Percentiles rank a stretch among this genome's conserved stretches.
These are phyloP conservation scores for Phaseolus coccineus DNA, from an alignment of 331 rosid genomes.

Conservation along the genomic window DNA sequence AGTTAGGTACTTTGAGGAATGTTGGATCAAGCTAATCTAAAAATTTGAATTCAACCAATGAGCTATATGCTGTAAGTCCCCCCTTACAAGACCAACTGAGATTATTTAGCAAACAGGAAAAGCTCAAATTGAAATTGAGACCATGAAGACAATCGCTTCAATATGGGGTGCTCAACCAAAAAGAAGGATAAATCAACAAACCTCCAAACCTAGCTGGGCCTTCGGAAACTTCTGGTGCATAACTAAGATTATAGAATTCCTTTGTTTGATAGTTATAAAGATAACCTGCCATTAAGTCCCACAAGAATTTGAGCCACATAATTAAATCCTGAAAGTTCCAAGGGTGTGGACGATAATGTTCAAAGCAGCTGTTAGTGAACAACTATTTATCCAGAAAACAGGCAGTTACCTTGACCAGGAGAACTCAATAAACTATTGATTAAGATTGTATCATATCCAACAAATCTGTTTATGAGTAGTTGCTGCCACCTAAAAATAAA, in stretches of 20 bases:
- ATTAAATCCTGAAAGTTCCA: constrained; percentile 30
- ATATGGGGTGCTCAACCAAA: constrained; percentile 39
- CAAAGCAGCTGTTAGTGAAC: not conserved
- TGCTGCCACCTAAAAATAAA: constrained; percentile 91
- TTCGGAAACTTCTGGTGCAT: constrained; percentile 75
- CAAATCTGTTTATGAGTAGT: constrained; percentile 93
- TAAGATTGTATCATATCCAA: constrained; percentile 97
- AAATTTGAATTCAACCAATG: constrained; percentile 18
- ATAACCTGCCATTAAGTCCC: constrained; percentile 71
- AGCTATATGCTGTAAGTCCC: not conserved
- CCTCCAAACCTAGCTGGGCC: constrained; percentile 99
- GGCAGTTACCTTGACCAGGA: constrained; percentile 87
- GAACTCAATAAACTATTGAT: constrained; percentile 94
- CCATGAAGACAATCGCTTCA: constrained; percentile 28
- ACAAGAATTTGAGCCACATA: constrained; percentile 47
- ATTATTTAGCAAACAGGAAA: constrained; percentile 37
- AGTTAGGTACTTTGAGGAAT: constrained; percentile 1
- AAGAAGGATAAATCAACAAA: constrained; percentile 53
- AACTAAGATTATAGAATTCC: constrained; percentile 94
- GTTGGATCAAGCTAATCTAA: not conserved
- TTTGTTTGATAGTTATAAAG: constrained; percentile 86
- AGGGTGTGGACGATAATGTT: constrained; percentile 26
- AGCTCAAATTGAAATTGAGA: constrained; percentile 27
- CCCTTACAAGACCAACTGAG: not conserved
- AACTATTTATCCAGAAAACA: constrained; percentile 29